These are phyloP conservation scores for Sugiyamaella grinbergsii DNA, from an alignment of 1,139 yeast genomes.

Conservation along the genomic window DNA sequence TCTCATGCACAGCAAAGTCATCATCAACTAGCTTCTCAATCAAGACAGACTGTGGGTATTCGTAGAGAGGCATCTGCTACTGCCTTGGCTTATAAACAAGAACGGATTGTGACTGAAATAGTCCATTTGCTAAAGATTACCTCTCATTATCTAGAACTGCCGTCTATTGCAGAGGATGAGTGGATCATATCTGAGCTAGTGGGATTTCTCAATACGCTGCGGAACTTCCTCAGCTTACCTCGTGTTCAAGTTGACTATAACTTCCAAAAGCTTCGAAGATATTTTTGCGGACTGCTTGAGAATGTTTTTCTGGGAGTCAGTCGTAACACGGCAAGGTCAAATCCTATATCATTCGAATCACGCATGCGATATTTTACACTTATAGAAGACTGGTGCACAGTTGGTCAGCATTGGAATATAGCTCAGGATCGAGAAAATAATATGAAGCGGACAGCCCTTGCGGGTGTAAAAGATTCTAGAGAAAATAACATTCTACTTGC, in stretches of 20 bases:
- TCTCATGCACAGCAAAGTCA: not conserved
- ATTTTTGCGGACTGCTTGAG: slow-evolving; percentile 77
- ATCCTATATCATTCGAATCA: slow-evolving; percentile 81
- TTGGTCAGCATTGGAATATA: slow-evolving; percentile 59
- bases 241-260: slow-evolving; percentile 67
- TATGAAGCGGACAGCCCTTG: slow-evolving; percentile 49
- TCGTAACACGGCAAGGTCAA: slow-evolving; percentile 47
- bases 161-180: slow-evolving; percentile 60
- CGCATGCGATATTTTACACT: slow-evolving; percentile 79
- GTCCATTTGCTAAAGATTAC: slow-evolving; percentile 77
- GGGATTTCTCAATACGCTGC: slow-evolving; percentile 63
- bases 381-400: slow-evolving; percentile 93
- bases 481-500: slow-evolving; percentile 57
- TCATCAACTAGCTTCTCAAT: not conserved
- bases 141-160: slow-evolving; percentile 59
- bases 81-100: slow-evolving; percentile 43
- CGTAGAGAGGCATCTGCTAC: slow-evolving; percentile 15
- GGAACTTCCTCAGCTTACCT: slow-evolving; percentile 60
- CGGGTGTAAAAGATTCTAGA: slow-evolving; percentile 36
- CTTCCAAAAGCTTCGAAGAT: slow-evolving; percentile 75
- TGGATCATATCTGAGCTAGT: slow-evolving; percentile 69
- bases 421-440: slow-evolving; percentile 67
- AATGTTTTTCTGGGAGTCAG: slow-evolving; percentile 60
- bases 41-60: slow-evolving; percentile 14
- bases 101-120: slow-evolving; percentile 69